These are phyloP conservation scores for Neurospora sublineolata DNA, from an alignment of 495 filamentous ascomycete species.

Conservation along the genomic window DNA sequence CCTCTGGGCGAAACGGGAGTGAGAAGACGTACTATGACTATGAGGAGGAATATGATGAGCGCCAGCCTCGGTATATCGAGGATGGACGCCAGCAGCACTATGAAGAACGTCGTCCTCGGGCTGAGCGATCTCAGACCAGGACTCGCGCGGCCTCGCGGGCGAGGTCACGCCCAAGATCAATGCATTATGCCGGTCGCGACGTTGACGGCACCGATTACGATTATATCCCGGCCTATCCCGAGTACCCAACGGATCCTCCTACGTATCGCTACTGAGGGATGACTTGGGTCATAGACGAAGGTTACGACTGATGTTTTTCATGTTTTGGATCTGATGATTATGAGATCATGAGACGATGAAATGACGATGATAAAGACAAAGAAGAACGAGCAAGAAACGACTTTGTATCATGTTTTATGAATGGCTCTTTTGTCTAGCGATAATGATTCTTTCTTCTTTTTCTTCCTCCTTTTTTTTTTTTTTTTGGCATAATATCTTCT, in stretches of 20 bases:
- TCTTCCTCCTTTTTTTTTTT: too few relatives aligned
- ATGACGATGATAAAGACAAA: conserved; percentile 11
- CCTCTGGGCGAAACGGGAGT: conserved; percentile 23
- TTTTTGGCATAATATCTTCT: not conserved
- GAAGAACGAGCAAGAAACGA: not conserved
- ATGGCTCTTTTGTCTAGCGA: not conserved
- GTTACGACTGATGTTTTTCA: not conserved
- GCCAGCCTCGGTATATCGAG: conserved; percentile 26
- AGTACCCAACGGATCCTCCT: not conserved
- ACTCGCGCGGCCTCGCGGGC: conserved; percentile 31
- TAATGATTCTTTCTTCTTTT: not conserved
- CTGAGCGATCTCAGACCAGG: conserved; percentile 27
- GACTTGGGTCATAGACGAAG: not conserved
- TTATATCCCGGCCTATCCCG: conserved; percentile 10
- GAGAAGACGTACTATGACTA: conserved; percentile 32
- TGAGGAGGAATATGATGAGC: conserved; percentile 33
- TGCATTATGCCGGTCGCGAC: conserved; percentile 8
- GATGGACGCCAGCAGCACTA: not conserved
- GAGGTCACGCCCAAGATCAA: conserved; percentile 28
- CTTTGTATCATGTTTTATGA: conserved; percentile 2
- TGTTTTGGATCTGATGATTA: not conserved
- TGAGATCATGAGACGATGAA: conserved; percentile 1
- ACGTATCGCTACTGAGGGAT: not conserved
- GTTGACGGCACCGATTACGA: conserved; percentile 4
- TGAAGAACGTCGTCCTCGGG: conserved; percentile 30